A percentile compares a stretch with the other conserved stretches of the same genome.
Conservation (phyloP, 139 green algal genomes). For the Tetradesmus obliquus region DNA sequence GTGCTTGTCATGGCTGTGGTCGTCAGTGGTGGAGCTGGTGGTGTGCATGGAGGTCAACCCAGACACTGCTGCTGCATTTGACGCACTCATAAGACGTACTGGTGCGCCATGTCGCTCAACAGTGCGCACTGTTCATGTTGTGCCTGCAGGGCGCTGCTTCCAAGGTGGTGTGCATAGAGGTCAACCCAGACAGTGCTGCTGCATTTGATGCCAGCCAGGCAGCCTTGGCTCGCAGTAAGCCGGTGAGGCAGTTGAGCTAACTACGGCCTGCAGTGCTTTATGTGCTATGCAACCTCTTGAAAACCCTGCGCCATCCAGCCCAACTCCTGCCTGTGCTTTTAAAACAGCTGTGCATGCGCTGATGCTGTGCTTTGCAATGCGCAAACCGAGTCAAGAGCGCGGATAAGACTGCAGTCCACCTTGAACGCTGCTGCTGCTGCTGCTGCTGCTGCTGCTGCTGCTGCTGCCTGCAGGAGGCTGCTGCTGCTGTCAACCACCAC, state of each 20-base stretch:
- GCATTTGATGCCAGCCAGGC: slow-evolving; percentile 55
- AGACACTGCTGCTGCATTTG: slow-evolving; percentile 50
- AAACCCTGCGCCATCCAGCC: neutral
- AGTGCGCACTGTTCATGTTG: too few species aligned
- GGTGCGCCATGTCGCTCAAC: neutral
- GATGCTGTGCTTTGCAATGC: too few species aligned
- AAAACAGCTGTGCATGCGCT: neutral
- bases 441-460: neutral
- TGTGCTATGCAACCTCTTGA: neutral
- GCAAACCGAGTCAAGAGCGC: too few species aligned
- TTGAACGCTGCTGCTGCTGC: neutral
- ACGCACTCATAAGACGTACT: slow-evolving; percentile 1
- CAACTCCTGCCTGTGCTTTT: neutral
- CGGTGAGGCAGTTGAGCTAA: neutral
- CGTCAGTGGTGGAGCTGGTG: neutral
- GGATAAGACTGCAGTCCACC: too few species aligned
- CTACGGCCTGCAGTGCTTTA: neutral
- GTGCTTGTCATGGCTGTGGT: too few species aligned
- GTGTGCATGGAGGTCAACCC: slow-evolving; percentile 80
- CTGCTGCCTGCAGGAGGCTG: slow-evolving; percentile 8
- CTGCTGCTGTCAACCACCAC: neutral
- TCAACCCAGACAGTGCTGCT: slow-evolving; percentile 62
- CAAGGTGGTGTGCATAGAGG: slow-evolving; percentile 67
- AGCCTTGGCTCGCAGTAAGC: slow-evolving; percentile 26
- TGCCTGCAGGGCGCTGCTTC: slow-evolving; percentile 1